Base-by-base conservation (phyloP, 768 basidiomycete genomes). In the Tylopilus vinaceipallidus region DNA sequence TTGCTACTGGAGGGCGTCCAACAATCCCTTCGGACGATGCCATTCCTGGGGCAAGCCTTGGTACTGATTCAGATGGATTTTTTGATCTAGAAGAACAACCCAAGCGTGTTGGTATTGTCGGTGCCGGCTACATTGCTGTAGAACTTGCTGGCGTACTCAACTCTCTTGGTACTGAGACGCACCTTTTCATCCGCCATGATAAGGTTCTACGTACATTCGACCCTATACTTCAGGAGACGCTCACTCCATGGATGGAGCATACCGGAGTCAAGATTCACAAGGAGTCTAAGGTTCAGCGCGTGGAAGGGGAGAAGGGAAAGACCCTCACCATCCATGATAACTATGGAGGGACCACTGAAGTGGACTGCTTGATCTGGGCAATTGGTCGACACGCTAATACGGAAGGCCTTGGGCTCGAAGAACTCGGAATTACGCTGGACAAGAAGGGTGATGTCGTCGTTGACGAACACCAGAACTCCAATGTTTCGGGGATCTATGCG, bases 101-200 rank as follows among this genome's bases (percentile, higher is more conserved):
- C 9, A 91, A 87, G 70, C 82, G 93, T 50, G 94, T 97, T 26
- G 95, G 86, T 3, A 86, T 98, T 47, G 85, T 98, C 36, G 97
- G 97, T 39, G 97, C 97, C 13, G 97, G 97, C 2, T 99, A 99
- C 68, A 98, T 99, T 58, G 94, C 94, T 16, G 91, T 98, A 53
- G 97, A 99, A 71, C 83, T 99, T 39, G 92, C 95, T 5, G 97
- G 97, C 17, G 82, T 99, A 47, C 82, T 99, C 71, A 83, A 98
- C 69, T 78, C 90, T 7, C 82, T 97, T 48, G 93, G 95, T 19
- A 80, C 86, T 30, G 92, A 98, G 70, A 94, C 93, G 8, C 94
- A 98, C 65, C 70, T 98, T 57, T 68, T 98, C 67, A 98, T 98
- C 58, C 86, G 97, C 45, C 77, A 84, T 45, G 91, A 98, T 45